A percentile compares a stretch with the other conserved stretches of the same genome.
These are phyloP conservation scores for Funneliformis geosporum DNA, from an alignment of 192 early-diverging fungal species.

Conservation along the genomic window DNA sequence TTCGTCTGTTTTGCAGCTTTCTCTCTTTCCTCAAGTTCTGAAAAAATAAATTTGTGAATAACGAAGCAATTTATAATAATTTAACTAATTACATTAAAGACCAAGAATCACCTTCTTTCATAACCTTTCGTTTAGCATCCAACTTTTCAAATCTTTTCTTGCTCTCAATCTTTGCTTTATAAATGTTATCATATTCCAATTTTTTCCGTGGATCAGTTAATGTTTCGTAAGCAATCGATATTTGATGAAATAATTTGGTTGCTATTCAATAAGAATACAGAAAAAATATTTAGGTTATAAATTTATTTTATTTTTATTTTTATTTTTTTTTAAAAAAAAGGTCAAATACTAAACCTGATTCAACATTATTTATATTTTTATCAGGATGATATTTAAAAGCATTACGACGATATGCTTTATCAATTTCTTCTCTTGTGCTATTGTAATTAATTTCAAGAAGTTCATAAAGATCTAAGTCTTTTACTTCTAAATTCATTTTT, in stretches of 20 bases:
- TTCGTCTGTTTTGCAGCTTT: slow-evolving; percentile 40
- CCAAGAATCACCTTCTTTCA: slow-evolving; percentile 34
- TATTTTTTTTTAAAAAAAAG: neutral
- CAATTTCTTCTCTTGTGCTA: slow-evolving; percentile 47
- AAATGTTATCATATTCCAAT: slow-evolving; percentile 43
- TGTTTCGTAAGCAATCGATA: slow-evolving; percentile 39
- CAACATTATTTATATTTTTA: slow-evolving; percentile 69
- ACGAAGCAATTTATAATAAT: neutral
- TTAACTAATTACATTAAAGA: no score
- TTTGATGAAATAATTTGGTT: slow-evolving; percentile 40
- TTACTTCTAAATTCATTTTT: neutral
- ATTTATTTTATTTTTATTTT: no score
- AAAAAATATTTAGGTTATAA: slow-evolving; percentile 36
- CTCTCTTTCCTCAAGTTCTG: slow-evolving; percentile 44
- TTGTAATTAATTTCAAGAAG: slow-evolving; percentile 49
- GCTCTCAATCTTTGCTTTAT: slow-evolving; percentile 40
- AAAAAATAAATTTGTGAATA: neutral
- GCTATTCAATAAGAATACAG: slow-evolving; percentile 21
- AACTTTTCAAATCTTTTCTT: slow-evolving; percentile 43
- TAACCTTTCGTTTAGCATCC: slow-evolving; percentile 43
- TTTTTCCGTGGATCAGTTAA: slow-evolving; percentile 39
- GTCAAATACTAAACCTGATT: slow-evolving; percentile 47
- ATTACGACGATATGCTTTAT: slow-evolving; percentile 54
- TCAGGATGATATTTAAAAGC: slow-evolving; percentile 89
- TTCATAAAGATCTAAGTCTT: slow-evolving; percentile 52